Evolutionary conservation across 768 basidiomycete genomes (phyloP).

Genomic region (Collybia mongolica): DNA sequence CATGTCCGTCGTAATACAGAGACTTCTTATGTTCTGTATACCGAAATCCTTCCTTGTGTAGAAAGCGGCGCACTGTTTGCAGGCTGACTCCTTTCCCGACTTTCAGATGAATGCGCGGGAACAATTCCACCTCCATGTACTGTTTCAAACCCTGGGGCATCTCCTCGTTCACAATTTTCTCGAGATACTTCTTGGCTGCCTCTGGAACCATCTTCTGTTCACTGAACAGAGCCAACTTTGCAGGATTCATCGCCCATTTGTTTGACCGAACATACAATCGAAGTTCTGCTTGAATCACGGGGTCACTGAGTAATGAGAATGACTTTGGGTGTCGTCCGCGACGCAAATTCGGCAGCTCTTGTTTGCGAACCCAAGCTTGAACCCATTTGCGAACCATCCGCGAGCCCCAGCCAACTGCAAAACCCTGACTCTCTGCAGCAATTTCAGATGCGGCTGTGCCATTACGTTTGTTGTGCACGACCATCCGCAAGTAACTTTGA

Average conservation of each 20-base stretch:
- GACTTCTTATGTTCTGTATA: slow-evolving; percentile 26
- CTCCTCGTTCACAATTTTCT: slow-evolving; percentile 8
- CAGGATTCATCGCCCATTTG: no score
- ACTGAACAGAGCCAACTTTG: no score
- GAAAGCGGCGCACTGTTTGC: slow-evolving; percentile 12
- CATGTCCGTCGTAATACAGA: slow-evolving; percentile 34
- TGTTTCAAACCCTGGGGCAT: slow-evolving; percentile 18
- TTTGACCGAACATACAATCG: no score
- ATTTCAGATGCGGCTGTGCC: slow-evolving; percentile 21
- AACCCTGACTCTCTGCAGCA: slow-evolving; percentile 29
- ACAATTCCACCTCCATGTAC: slow-evolving; percentile 6
- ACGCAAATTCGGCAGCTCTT: no score
- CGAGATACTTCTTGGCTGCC: neutral
- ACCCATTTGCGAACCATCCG: no score
- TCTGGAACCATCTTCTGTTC: no score
- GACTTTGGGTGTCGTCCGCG: no score
- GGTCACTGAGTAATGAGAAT: no score
- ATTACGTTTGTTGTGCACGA: slow-evolving; percentile 21
- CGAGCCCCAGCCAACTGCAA: no score
- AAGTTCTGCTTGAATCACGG: no score
- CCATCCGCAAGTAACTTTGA: slow-evolving; percentile 24
- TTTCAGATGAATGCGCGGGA: slow-evolving; percentile 8
- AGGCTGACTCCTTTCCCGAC: slow-evolving; percentile 18
- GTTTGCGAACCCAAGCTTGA: no score
- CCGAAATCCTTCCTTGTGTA: slow-evolving; percentile 21